These are phyloP conservation scores for Fusarium illudens DNA, from an alignment of 2,329 filamentous ascomycete genomes.

Conservation along the genomic window DNA sequence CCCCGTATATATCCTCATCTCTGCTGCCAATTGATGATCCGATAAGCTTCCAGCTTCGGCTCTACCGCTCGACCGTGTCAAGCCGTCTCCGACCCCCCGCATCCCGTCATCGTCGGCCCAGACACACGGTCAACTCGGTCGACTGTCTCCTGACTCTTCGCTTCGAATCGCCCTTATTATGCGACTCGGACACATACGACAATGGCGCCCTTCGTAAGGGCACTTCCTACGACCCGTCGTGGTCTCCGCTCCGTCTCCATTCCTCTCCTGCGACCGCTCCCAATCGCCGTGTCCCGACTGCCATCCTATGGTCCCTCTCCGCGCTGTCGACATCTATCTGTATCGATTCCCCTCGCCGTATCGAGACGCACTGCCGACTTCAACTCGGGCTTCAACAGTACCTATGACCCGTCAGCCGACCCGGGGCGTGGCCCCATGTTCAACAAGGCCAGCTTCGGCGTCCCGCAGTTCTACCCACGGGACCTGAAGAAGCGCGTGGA, in stretches of 20 bases:
- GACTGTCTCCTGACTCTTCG: slow-evolving; percentile 30
- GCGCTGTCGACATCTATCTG: slow-evolving; percentile 39
- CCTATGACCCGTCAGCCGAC: slow-evolving; percentile 64
- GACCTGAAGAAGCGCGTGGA: slow-evolving; percentile 90
- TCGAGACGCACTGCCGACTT: slow-evolving; percentile 59
- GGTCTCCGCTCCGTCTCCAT: slow-evolving; percentile 19
- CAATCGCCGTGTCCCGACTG: slow-evolving; percentile 4
- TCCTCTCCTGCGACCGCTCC: slow-evolving; percentile 5
- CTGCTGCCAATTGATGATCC: slow-evolving; percentile 6
- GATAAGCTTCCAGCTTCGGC: slow-evolving; percentile 24
- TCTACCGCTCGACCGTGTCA: slow-evolving; percentile 22
- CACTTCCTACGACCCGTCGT: slow-evolving; percentile 26
- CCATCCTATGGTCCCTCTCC: background rate
- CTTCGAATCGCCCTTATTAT: slow-evolving; percentile 31
- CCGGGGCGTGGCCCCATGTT: slow-evolving; percentile 68
- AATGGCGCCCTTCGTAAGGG: slow-evolving; percentile 41
- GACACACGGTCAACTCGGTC: slow-evolving; percentile 28
- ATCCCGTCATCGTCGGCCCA: slow-evolving; percentile 38
- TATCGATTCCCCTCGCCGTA: slow-evolving; percentile 35
- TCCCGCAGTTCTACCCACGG: slow-evolving; percentile 70
- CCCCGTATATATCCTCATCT: background rate
- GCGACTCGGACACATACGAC: slow-evolving; percentile 27
- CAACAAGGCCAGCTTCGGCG: slow-evolving; percentile 64
- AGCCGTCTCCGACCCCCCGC: slow-evolving; percentile 36
- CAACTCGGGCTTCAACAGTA: slow-evolving; percentile 66